Evolutionary conservation across 345 rosid genomes (phyloP), one percentile per base, ranked within the genome.

Genomic region (Clausena lansium): DNA sequence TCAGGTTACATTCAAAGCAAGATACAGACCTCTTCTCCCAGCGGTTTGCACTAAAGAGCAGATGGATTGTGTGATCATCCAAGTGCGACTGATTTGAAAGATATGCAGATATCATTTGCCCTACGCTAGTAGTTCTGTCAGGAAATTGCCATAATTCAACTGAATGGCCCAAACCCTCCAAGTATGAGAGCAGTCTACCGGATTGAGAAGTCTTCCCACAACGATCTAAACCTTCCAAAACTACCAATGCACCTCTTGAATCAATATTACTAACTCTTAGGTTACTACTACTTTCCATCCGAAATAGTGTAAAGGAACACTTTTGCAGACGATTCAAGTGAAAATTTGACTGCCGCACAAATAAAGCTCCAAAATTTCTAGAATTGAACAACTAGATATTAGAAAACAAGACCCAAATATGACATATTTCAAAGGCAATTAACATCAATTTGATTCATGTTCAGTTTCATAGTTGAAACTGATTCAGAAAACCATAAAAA

Each of bases 131-230:
- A 36, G 82, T 87, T 85, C 98, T 92, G 66, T 94, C 97, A 0
- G 98, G 99, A 70, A 92, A 94, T 54, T 91, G 79, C 95, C 97
- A 96, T 69, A 94, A 80, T 81, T 96, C 97, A 35, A 86, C 89
- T 0, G 86, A 78, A 80, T 89, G 91, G 13, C 99, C 97, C 70
- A 79, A 77, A 67, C 87, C 86, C 79, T 90, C 89, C 88, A 96
- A 85, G 89, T 84, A 84, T 25, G 97, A 86, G 63, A 83, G 76
- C 25, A 96, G 74, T 77, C 87, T 89, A 50, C 85, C 71, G 6
- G 90, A 90, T 45, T 96, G 97, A 0, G 97, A 91, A 60, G 92
- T 88, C 81, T 94, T 96, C n/a, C 98, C 98, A 47, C 98, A 90
- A 25, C 97, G 90, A 69, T 96, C 97, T 83, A 96, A 83, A 3